These are phyloP conservation scores for Atkinsonella hypoxylon DNA, from an alignment of 2,329 filamentous ascomycete genomes.

Conservation along the genomic window DNA sequence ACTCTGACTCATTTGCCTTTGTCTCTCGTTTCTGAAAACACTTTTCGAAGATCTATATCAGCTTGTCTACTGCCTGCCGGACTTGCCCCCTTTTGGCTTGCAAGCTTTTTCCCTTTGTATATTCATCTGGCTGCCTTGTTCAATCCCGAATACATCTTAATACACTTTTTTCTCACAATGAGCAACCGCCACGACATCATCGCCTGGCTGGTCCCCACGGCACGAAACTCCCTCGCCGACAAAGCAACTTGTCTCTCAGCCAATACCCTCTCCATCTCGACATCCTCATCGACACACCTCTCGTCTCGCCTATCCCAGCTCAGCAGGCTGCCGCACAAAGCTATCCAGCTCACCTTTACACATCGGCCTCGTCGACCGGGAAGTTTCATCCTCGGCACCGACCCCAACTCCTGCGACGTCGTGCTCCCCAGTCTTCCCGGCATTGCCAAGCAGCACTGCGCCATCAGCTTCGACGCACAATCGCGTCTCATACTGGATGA, in stretches of 20 bases:
- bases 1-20: neutral
- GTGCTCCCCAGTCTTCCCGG: slow-evolving; percentile 23
- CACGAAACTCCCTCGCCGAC: slow-evolving; percentile 21
- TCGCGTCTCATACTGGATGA: slow-evolving; percentile 26
- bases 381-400: slow-evolving; percentile 27
- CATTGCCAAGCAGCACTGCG: slow-evolving; percentile 25
- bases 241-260: slow-evolving; percentile 19
- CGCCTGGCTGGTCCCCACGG: slow-evolving; percentile 28
- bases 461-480: slow-evolving; percentile 26
- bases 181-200: slow-evolving; percentile 19
- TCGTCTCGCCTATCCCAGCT: slow-evolving; percentile 18
- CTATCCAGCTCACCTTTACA: slow-evolving; percentile 25
- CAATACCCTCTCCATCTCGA: slow-evolving; percentile 17
- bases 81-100: too few species aligned
- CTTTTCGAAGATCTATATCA: neutral
- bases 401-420: slow-evolving; percentile 23
- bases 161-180: slow-evolving; percentile 11
- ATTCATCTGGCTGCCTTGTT: neutral
- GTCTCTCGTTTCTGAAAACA: neutral
- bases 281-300: slow-evolving; percentile 15
- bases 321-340: slow-evolving; percentile 13
- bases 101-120: neutral
- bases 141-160: slow-evolving; percentile 2
- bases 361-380: slow-evolving; percentile 21
- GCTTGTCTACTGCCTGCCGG: too few species aligned